phyloP scores from a whole-genome alignment of 202 grass and related monocot genomes.

The Miscanthus sacchariflorus region DNA sequence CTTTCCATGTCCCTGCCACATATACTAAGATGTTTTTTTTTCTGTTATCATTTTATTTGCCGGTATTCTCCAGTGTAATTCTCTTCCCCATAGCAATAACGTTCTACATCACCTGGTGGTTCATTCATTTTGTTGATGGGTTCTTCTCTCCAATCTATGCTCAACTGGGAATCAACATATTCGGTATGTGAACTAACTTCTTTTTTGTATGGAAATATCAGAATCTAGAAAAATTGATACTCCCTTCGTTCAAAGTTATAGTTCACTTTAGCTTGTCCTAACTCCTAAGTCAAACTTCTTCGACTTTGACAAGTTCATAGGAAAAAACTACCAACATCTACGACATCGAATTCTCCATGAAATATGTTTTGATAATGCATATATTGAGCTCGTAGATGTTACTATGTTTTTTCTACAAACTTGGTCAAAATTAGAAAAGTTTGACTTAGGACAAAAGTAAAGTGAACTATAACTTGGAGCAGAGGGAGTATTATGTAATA shows the following conservation, averaged over 20 bases:
- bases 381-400: neutral
- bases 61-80: slow-evolving; percentile 64
- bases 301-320: neutral
- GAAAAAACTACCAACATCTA: neutral
- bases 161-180: slow-evolving; percentile 92
- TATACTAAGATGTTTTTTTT: slow-evolving; percentile 42
- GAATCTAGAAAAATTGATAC: neutral
- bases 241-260: neutral
- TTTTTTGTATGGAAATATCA: slow-evolving; percentile 27
- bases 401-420: neutral
- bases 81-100: slow-evolving; percentile 95
- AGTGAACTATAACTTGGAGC: neutral
- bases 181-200: slow-evolving; percentile 54
- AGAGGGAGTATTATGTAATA: neutral
- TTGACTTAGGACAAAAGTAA: neutral
- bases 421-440: neutral
- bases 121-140: slow-evolving; percentile 97
- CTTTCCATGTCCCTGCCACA: neutral
- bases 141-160: slow-evolving; percentile 95
- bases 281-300: neutral
- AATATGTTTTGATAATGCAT: neutral
- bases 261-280: neutral
- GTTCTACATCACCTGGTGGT: slow-evolving; percentile 99
- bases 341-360: neutral
- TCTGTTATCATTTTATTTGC: slow-evolving; percentile 35